phyloP scores from a whole-genome alignment of 2,329 filamentous ascomycete genomes.

The Aspergillus neotritici region DNA sequence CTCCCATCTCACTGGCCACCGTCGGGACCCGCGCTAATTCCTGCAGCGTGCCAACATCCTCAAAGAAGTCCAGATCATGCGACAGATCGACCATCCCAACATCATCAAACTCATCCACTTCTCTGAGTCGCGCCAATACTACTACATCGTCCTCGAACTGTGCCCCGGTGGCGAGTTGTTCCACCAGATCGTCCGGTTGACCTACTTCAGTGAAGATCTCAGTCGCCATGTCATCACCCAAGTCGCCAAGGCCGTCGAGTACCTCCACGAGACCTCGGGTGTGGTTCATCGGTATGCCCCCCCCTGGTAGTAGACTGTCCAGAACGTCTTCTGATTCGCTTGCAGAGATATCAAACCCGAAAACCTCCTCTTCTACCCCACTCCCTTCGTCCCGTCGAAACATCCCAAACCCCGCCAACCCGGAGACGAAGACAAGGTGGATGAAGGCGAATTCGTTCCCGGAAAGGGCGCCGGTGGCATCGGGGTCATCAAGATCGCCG shows the following conservation, averaged over 20 bases:
- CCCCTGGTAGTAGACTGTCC: background rate
- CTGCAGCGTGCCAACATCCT: slow-evolving; percentile 87
- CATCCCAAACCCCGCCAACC: slow-evolving; percentile 73
- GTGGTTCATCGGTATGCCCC: slow-evolving; percentile 85
- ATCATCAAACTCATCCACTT: slow-evolving; percentile 93
- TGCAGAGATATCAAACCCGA: slow-evolving; percentile 75
- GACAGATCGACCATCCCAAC: slow-evolving; percentile 90
- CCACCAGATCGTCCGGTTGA: slow-evolving; percentile 95
- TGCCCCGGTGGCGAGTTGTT: slow-evolving; percentile 95
- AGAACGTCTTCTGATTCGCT: background rate
- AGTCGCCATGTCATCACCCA: slow-evolving; percentile 91
- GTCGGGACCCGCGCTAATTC: slow-evolving; percentile 21
- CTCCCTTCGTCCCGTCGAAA: slow-evolving; percentile 72
- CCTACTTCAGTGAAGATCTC: slow-evolving; percentile 95
- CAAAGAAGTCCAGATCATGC: slow-evolving; percentile 99
- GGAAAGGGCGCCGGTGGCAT: slow-evolving; percentile 85
- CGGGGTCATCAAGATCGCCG: slow-evolving; percentile 91
- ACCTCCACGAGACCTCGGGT: slow-evolving; percentile 88
- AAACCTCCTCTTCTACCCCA: slow-evolving; percentile 89
- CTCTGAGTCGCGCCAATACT: slow-evolving; percentile 87
- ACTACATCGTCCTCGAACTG: slow-evolving; percentile 93
- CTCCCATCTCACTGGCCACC: slow-evolving; percentile 8
- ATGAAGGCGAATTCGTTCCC: slow-evolving; percentile 86
- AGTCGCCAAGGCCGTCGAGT: slow-evolving; percentile 89
- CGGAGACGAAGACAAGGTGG: slow-evolving; percentile 93